phyloP scores from a whole-genome alignment of 306 rosid species.

The Casuarina glauca region DNA sequence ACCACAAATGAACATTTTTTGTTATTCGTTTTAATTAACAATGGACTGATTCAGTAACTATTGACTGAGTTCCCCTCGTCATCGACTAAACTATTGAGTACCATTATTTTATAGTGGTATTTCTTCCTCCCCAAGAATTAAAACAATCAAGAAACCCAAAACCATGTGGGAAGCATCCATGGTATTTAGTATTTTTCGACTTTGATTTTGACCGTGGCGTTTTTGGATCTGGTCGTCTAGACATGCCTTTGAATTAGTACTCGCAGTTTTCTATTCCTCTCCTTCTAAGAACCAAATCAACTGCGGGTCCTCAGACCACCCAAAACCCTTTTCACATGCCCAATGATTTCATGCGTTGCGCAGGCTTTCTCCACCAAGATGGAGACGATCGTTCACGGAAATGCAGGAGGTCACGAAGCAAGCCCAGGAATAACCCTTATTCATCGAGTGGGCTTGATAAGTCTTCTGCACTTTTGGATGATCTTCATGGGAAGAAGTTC shows the following conservation, averaged over 20 bases:
- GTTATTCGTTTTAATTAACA: neutral
- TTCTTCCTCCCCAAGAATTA: constrained; percentile 44
- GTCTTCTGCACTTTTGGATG: constrained; percentile 73
- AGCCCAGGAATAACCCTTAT: constrained; percentile 62
- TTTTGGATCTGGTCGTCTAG: constrained; percentile 43
- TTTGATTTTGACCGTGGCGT: constrained; percentile 21
- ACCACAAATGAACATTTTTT: no score
- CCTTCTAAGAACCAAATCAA: constrained; percentile 21
- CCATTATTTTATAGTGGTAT: neutral
- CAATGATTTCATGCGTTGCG: constrained; percentile 47
- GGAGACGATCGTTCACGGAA: constrained; percentile 38
- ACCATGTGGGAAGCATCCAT: constrained; percentile 55
- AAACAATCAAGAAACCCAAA: constrained; percentile 14
- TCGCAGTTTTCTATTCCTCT: neutral
- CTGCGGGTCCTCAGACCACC: constrained; percentile 4
- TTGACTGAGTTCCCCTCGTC: no score
- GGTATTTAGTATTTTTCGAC: constrained; percentile 7
- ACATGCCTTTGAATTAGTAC: neutral
- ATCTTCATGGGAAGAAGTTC: constrained; percentile 71
- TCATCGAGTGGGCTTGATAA: constrained; percentile 75
- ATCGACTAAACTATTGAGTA: no score
- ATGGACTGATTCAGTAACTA: neutral
- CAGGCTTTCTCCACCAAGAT: constrained; percentile 30
- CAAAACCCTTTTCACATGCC: constrained; percentile 37
- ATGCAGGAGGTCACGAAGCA: constrained; percentile 34